Base-by-base conservation (phyloP, 2,329 filamentous ascomycete species). In the Aspergillus flavus region DNA sequence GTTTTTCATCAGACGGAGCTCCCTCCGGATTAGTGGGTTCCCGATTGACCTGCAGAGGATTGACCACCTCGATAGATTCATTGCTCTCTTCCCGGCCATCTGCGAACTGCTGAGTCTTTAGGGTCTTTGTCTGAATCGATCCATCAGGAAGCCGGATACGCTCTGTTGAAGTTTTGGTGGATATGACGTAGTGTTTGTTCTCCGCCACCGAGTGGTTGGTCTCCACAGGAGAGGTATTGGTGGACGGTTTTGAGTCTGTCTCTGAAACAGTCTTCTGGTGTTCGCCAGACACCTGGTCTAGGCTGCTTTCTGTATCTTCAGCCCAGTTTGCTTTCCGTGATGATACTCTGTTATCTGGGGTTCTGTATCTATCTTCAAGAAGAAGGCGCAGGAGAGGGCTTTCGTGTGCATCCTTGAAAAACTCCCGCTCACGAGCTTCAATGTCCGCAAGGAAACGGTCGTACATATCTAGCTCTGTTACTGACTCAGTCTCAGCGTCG, bases 31-130 rank as follows among this genome's bases (percentile, higher is more conserved):
- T 61, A 34, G 60, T 57, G 41, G 68, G 59, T 9, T 66, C 41
- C n/a, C 53, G 57, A 30, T 67, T 55, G 5, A 53, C 60, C 36
- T 68, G 66, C 10, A 68, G 70, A 30, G 72, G 68, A 26, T 71
- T 76, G 46, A 71, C 64, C 10, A 73, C 68, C 53, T 87, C 83
- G 4, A 84, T 76, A 9, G 83, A 85, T 67, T 87, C 85, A 10
- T 84, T 82, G 39, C 76, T 85, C 71, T 89, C 86, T 69, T 89
- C 87, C 4, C 82, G 79, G 0, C 87, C 87, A 75, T 89, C 86
- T 1, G 84, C 78, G 68, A 87, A 89, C 3, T 84, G 80, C 69
- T 84, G 85, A 65, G 85, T 89, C 19, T 86, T 75, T 11, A 87
- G 77, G 1, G 83, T 82, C 67, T 84, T 87, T 0, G 84, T 88